phyloP scores from a whole-genome alignment of 192 early-diverging fungal species.

The Dissophora globulifera region DNA sequence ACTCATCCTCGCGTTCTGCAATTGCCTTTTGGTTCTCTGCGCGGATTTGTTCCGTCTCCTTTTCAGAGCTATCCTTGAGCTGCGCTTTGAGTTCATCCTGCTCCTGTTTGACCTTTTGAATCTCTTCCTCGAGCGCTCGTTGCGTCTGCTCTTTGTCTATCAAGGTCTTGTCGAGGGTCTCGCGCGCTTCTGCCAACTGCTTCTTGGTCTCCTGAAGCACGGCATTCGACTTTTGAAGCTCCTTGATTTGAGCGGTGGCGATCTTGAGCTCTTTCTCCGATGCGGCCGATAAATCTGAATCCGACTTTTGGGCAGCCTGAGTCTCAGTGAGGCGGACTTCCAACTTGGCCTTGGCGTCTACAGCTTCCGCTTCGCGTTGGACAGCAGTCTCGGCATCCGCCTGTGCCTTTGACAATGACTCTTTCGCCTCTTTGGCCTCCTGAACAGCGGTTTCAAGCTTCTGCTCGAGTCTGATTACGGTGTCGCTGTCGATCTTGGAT shows the following conservation, averaged over 20 bases:
- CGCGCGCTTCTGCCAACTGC: conserved; percentile 21
- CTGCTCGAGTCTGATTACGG: neutral
- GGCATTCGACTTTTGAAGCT: conserved; percentile 33
- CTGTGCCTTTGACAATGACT: conserved; percentile 17
- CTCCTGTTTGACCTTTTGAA: conserved; percentile 11
- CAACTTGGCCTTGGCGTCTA: conserved; percentile 3
- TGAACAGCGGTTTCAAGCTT: conserved; percentile 10
- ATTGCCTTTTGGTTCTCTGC: conserved; percentile 14
- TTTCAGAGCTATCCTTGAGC: conserved; percentile 8
- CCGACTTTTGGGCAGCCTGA: conserved; percentile 1
- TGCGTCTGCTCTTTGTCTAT: conserved; percentile 14
- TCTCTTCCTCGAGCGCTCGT: conserved; percentile 8
- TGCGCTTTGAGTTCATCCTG: conserved; percentile 1
- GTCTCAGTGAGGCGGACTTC: conserved; percentile 15
- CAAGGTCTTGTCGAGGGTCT: conserved; percentile 5
- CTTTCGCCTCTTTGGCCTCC: conserved; percentile 19
- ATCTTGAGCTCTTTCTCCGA: conserved; percentile 42
- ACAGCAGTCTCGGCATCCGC: conserved; percentile 9
- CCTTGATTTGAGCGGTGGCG: conserved; percentile 34
- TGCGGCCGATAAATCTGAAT: neutral
- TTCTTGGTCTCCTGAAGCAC: conserved; percentile 9
- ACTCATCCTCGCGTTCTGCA: conserved; percentile 19
- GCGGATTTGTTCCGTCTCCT: neutral
- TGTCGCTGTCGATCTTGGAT: neutral
- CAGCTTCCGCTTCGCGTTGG: conserved; percentile 27